Evolutionary conservation across 441 rosid species (phyloP).

Genomic region (Pelargonium myrrhifolium): DNA sequence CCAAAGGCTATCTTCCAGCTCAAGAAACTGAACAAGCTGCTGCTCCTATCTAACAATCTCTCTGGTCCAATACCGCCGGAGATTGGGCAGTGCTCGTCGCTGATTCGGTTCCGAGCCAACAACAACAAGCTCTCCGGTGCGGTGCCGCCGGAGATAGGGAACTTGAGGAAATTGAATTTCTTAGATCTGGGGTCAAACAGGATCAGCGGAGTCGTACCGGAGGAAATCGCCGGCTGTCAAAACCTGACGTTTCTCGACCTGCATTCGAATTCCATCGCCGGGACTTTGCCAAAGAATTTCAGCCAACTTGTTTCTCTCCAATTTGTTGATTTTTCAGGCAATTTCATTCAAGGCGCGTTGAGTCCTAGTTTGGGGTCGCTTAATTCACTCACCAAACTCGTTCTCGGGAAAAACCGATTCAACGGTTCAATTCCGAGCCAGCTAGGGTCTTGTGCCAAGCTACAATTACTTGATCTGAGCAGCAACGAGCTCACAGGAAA

Average conservation of each 20-base stretch:
- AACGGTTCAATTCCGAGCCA: slow-evolving; percentile 47
- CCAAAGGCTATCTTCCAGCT: slow-evolving; percentile 52
- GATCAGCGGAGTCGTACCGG: slow-evolving; percentile 39
- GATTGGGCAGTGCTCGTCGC: slow-evolving; percentile 49
- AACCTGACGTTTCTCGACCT: slow-evolving; percentile 57
- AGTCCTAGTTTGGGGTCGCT: slow-evolving; percentile 41
- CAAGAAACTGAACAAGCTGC: slow-evolving; percentile 50
- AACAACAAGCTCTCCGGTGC: slow-evolving; percentile 40
- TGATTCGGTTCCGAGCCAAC: slow-evolving; percentile 52
- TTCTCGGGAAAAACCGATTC: slow-evolving; percentile 40
- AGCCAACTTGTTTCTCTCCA: slow-evolving; percentile 42
- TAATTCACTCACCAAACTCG: slow-evolving; percentile 48
- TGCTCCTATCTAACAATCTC: slow-evolving; percentile 56
- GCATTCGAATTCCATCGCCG: slow-evolving; percentile 54
- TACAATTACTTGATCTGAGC: slow-evolving; percentile 57
- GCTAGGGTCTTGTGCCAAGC: slow-evolving; percentile 51
- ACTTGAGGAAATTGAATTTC: slow-evolving; percentile 46
- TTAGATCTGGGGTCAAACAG: slow-evolving; percentile 56
- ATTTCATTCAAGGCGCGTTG: slow-evolving; percentile 39
- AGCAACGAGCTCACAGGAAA: slow-evolving; percentile 41
- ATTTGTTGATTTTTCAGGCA: slow-evolving; percentile 48
- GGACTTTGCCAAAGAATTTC: slow-evolving; percentile 39
- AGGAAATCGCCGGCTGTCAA: slow-evolving; percentile 43
- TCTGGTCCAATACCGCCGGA: slow-evolving; percentile 46
- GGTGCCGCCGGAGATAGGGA: slow-evolving; percentile 44